Percentiles rank a stretch among this genome's conserved stretches.
Evolutionary conservation across 2,329 filamentous ascomycete species (phyloP).

Genomic region (Arthroderma sp.): DNA sequence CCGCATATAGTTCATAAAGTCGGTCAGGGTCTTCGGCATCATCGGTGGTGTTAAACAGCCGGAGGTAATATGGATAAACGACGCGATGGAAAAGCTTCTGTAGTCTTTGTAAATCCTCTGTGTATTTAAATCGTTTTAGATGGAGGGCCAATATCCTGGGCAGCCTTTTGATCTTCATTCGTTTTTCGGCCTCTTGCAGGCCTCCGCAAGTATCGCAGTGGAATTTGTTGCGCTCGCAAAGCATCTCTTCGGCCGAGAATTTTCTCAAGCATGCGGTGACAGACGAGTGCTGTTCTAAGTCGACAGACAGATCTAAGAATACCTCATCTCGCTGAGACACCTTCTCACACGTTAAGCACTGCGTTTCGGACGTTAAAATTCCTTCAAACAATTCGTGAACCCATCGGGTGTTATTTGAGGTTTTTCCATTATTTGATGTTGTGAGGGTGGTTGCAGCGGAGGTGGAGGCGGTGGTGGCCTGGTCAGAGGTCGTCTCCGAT

Average conservation of each 20-base stretch:
- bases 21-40: slow-evolving; percentile 88
- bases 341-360: slow-evolving; percentile 91
- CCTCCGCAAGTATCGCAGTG: slow-evolving; percentile 96
- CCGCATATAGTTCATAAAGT: slow-evolving; percentile 90
- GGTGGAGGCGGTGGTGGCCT: slow-evolving; percentile 38
- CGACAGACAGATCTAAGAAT: slow-evolving; percentile 90
- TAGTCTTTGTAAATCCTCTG: slow-evolving; percentile 80
- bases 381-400: slow-evolving; percentile 97
- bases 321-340: slow-evolving; percentile 90
- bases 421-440: slow-evolving; percentile 29
- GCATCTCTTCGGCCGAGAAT: slow-evolving; percentile 96
- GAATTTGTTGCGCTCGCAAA: slow-evolving; percentile 97
- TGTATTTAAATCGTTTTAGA: slow-evolving; percentile 96
- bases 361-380: slow-evolving; percentile 85
- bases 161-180: slow-evolving; percentile 96
- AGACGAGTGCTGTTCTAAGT: slow-evolving; percentile 86
- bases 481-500: slow-evolving; percentile 36
- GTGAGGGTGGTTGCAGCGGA: slow-evolving; percentile 22
- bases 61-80: slow-evolving; percentile 90
- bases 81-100: slow-evolving; percentile 96
- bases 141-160: slow-evolving; percentile 86
- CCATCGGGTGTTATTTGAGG: slow-evolving; percentile 65
- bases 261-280: slow-evolving; percentile 91
- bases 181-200: slow-evolving; percentile 91
- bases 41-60: slow-evolving; percentile 94